These are phyloP conservation scores for Naganishia antarctica DNA, from an alignment of 768 basidiomycete species.

Conservation along the genomic window DNA sequence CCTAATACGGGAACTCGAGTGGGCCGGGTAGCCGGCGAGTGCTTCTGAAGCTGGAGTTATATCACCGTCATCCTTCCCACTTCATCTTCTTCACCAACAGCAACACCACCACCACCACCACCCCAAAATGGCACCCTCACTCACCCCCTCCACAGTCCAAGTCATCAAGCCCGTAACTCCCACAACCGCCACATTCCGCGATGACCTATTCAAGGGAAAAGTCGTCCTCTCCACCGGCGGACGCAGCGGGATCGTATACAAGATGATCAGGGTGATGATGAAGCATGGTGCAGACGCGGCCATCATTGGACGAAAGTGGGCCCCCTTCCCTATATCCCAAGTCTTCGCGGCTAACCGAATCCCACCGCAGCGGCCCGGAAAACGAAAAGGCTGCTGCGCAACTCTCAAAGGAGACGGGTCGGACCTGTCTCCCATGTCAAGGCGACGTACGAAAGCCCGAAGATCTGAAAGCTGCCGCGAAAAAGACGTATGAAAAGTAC, in stretches of 20 bases:
- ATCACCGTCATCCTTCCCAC: neutral
- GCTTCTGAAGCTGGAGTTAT: too few species aligned
- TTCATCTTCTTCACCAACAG: neutral
- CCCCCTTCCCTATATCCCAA: conserved; percentile 15
- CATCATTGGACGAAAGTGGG: conserved; percentile 84
- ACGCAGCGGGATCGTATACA: conserved; percentile 79
- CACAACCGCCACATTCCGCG: conserved; percentile 58
- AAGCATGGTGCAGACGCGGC: conserved; percentile 65
- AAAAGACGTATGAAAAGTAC: conserved; percentile 66
- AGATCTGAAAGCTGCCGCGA: conserved; percentile 68
- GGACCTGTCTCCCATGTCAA: conserved; percentile 64
- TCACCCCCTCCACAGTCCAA: conserved; percentile 22
- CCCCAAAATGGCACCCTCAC: conserved; percentile 6
- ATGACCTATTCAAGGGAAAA: conserved; percentile 81
- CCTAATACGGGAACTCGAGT: too few species aligned
- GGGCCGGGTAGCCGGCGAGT: too few species aligned
- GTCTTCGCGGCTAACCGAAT: neutral
- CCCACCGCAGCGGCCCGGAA: conserved; percentile 53
- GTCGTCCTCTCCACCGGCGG: conserved; percentile 75
- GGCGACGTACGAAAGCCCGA: conserved; percentile 79
- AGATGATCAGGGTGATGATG: conserved; percentile 78
- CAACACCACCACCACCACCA: neutral
- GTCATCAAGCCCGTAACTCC: conserved; percentile 19
- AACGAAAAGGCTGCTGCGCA: conserved; percentile 59
- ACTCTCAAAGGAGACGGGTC: conserved; percentile 66